Percentiles rank a stretch among this genome's conserved stretches.
Evolutionary conservation across 1,284 basidiomycete genomes (phyloP).

Genomic region (Schizophyllum amplum): DNA sequence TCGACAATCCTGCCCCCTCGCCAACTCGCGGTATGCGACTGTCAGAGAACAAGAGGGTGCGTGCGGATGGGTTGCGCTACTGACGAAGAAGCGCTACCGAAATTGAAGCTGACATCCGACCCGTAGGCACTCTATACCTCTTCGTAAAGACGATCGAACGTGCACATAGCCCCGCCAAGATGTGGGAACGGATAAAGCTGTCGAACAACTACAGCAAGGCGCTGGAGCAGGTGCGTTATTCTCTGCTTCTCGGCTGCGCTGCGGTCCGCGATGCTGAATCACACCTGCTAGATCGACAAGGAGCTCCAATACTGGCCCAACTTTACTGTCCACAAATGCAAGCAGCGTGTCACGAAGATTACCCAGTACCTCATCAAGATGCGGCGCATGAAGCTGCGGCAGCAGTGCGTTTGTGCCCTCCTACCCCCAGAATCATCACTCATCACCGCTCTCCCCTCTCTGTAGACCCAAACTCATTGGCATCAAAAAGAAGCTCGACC

Average conservation of each 20-base stretch:
- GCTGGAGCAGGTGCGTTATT: slow-evolving; percentile 78
- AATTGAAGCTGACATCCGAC: neutral
- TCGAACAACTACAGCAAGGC: slow-evolving; percentile 95
- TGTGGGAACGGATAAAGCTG: slow-evolving; percentile 96
- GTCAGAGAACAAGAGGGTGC: slow-evolving; percentile 91
- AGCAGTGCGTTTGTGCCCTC: slow-evolving; percentile 59
- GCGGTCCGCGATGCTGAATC: neutral
- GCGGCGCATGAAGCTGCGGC: slow-evolving; percentile 81
- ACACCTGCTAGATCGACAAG: slow-evolving; percentile 69
- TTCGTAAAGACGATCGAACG: slow-evolving; percentile 98
- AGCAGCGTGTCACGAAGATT: slow-evolving; percentile 98
- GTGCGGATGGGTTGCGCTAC: neutral
- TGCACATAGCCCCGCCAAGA: slow-evolving; percentile 89
- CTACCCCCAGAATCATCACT: neutral
- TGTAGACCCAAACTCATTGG: slow-evolving; percentile 85
- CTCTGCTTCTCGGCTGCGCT: neutral
- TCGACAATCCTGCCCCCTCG: slow-evolving; percentile 92
- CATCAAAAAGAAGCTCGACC: slow-evolving; percentile 95
- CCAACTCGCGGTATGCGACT: slow-evolving; percentile 95
- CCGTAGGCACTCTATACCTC: slow-evolving; percentile 81
- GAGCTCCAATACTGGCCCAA: slow-evolving; percentile 98
- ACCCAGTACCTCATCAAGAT: slow-evolving; percentile 99
- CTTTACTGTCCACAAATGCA: slow-evolving; percentile 97
- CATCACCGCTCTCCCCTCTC: slow-evolving; percentile 2
- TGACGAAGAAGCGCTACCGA: too few species aligned